These are phyloP conservation scores for Vicia faba DNA, from an alignment of 306 rosid genomes.

Conservation along the genomic window DNA sequence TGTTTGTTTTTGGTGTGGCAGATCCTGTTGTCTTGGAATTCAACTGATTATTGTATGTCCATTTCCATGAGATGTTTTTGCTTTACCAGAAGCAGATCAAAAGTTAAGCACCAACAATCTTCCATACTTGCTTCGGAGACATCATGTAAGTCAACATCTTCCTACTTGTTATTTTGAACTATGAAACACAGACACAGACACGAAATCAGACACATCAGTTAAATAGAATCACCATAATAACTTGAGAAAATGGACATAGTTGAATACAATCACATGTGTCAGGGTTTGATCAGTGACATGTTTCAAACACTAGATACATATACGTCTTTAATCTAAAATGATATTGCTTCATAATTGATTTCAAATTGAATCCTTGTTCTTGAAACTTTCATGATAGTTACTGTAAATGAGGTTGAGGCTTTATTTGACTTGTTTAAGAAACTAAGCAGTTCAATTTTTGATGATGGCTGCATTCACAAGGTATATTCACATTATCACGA, in stretches of 20 bases:
- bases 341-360: not conserved
- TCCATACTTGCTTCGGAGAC: constrained; percentile 67
- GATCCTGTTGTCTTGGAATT: constrained; percentile 34
- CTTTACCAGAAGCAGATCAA: constrained; percentile 39
- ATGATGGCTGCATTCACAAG: constrained; percentile 73
- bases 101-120: constrained; percentile 35
- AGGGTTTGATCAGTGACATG: too few relatives aligned
- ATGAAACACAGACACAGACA: not conserved
- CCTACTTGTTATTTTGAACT: not conserved
- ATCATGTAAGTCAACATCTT: constrained; percentile 53
- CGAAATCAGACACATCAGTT: too few relatives aligned
- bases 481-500: constrained; percentile 40
- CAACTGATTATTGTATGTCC: constrained; percentile 16
- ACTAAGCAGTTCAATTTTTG: constrained; percentile 58
- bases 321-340: not conserved
- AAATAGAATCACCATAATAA: not conserved
- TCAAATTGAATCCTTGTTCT: not conserved
- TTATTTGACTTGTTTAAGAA: constrained; percentile 59
- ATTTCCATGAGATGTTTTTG: constrained; percentile 48
- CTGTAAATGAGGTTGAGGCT: constrained; percentile 81
- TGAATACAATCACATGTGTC: not conserved
- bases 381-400: constrained; percentile 47
- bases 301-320: not conserved
- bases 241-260: not conserved
- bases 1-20: constrained; percentile 37